Conservation (phyloP, 768 basidiomycete genomes). For the Boletus rufocinnamomeus region DNA sequence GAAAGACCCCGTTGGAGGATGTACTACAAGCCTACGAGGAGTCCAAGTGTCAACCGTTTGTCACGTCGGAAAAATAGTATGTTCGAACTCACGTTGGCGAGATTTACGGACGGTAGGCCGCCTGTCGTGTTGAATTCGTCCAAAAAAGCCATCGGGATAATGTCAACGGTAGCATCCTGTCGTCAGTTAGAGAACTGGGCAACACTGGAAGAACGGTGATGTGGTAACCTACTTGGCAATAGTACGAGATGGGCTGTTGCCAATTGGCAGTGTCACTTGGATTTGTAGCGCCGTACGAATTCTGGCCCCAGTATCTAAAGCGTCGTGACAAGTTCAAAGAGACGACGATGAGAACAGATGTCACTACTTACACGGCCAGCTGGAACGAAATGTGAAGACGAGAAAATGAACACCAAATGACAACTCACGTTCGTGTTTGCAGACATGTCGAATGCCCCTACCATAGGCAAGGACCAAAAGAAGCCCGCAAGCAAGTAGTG, state of each 20-base stretch:
- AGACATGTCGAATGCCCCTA: slow-evolving; percentile 18
- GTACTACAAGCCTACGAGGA: slow-evolving; percentile 60
- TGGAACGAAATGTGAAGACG: slow-evolving; percentile 4
- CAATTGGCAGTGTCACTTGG: slow-evolving; percentile 30
- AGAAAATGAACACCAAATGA: not conserved
- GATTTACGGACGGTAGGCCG: slow-evolving; percentile 58
- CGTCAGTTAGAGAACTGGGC: not conserved
- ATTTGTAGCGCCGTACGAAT: slow-evolving; percentile 39
- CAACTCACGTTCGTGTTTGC: slow-evolving; percentile 26
- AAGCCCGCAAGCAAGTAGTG: not conserved
- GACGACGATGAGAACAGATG: not conserved
- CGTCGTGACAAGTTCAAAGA: not conserved
- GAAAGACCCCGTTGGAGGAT: slow-evolving; percentile 54
- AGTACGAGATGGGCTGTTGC: slow-evolving; percentile 37
- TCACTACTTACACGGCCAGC: slow-evolving; percentile 21
- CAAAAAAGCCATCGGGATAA: slow-evolving; percentile 63
- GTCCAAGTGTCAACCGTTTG: not conserved
- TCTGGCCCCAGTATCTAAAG: slow-evolving; percentile 40
- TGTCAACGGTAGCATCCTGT: slow-evolving; percentile 57
- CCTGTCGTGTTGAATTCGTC: slow-evolving; percentile 59
- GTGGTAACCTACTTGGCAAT: slow-evolving; percentile 29
- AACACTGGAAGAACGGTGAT: not conserved
- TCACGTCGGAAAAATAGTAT: not conserved
- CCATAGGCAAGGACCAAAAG: slow-evolving; percentile 3
- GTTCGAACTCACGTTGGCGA: slow-evolving; percentile 51